phyloP scores from a whole-genome alignment of 805 yeast genomes.

The Candida parachauliodes region DNA sequence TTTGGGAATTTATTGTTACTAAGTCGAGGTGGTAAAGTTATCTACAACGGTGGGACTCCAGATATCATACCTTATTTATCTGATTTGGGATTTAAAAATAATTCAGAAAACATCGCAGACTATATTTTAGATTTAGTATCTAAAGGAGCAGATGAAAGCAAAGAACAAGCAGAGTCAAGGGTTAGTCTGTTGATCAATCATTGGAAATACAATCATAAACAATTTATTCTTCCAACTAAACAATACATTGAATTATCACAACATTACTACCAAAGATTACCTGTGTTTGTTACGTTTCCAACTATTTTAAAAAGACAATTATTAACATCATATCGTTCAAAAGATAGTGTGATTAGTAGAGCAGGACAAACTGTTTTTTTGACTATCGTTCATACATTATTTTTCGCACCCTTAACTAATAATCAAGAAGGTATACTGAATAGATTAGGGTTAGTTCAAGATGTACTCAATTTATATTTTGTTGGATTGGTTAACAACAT shows the following conservation, averaged over 20 bases:
- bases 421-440: slow-evolving; percentile 52
- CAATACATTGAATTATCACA: slow-evolving; percentile 33
- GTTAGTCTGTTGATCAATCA: slow-evolving; percentile 21
- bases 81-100: slow-evolving; percentile 43
- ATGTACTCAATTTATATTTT: slow-evolving; percentile 66
- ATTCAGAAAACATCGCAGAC: slow-evolving; percentile 65
- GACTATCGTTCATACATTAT: slow-evolving; percentile 64
- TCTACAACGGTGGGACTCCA: slow-evolving; percentile 58
- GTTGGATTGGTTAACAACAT: slow-evolving; percentile 78
- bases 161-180: slow-evolving; percentile 18
- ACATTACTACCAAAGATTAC: slow-evolving; percentile 30
- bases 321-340: slow-evolving; percentile 30
- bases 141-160: slow-evolving; percentile 24
- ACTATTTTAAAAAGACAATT: slow-evolving; percentile 31
- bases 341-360: slow-evolving; percentile 62
- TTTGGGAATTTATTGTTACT: slow-evolving; percentile 73
- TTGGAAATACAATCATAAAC: slow-evolving; percentile 25
- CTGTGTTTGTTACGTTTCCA: slow-evolving; percentile 24
- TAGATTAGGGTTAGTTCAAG: slow-evolving; percentile 74
- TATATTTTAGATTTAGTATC: slow-evolving; percentile 69
- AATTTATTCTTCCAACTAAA: slow-evolving; percentile 23
- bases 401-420: slow-evolving; percentile 45
- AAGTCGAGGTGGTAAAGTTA: slow-evolving; percentile 69
- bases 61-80: slow-evolving; percentile 47
- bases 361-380: slow-evolving; percentile 60